phyloP scores from a whole-genome alignment of 192 early-diverging fungal genomes.

The Backusella liffmaniae region DNA sequence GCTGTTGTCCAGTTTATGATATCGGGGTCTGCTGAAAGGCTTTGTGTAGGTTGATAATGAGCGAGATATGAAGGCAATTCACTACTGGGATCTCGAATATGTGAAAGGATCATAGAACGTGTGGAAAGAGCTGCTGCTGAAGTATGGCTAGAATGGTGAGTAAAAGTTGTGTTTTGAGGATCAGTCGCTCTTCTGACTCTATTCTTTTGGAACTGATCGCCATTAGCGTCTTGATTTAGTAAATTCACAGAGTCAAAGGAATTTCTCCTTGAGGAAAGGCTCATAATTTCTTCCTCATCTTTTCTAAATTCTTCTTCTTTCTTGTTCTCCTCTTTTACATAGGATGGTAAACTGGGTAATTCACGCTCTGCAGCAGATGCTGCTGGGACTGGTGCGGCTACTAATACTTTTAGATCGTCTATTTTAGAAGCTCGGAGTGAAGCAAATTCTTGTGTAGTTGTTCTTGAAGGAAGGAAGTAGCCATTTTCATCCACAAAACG shows the following conservation, averaged over 20 bases:
- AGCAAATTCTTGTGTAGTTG: neutral
- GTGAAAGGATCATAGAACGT: neutral
- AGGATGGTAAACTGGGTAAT: neutral
- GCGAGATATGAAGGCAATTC: neutral
- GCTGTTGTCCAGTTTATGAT: conserved; percentile 23
- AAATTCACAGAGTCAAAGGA: neutral
- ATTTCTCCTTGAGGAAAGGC: neutral
- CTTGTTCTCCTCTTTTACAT: neutral
- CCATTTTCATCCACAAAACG: neutral
- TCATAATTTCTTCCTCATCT: neutral
- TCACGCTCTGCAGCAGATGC: neutral
- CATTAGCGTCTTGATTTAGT: neutral
- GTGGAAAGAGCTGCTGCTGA: neutral
- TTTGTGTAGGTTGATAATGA: neutral
- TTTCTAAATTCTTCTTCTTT: neutral
- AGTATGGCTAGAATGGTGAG: neutral
- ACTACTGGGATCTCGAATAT: neutral
- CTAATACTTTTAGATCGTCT: neutral
- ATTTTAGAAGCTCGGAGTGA: neutral
- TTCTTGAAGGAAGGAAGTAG: neutral
- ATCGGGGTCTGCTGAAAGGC: conserved; percentile 22
- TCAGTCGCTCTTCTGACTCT: neutral
- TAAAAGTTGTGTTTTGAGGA: neutral
- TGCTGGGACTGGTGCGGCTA: neutral
- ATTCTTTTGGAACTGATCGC: neutral